These are phyloP conservation scores for Coriaria nepalensis DNA, from an alignment of 306 rosid genomes.

Conservation along the genomic window DNA sequence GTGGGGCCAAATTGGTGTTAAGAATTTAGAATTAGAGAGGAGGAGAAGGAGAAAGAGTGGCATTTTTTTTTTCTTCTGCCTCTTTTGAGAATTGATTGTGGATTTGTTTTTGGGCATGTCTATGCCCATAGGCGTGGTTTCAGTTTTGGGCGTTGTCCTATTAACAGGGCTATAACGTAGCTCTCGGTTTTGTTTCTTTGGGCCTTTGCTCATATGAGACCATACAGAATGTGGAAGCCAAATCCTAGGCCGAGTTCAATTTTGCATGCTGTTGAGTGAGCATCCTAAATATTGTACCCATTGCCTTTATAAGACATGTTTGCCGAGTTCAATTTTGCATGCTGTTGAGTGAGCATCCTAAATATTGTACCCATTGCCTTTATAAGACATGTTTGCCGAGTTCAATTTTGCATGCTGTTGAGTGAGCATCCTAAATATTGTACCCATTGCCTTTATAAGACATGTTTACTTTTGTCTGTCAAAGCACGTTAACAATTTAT, in stretches of 20 bases:
- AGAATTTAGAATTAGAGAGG: conserved; percentile 6
- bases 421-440: too few relatives aligned
- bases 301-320: too few relatives aligned
- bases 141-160: conserved; percentile 44
- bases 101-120: conserved; percentile 23
- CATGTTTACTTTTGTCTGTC: too few relatives aligned
- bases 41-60: not conserved
- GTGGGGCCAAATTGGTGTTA: conserved; percentile 19
- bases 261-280: too few relatives aligned
- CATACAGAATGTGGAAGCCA: not conserved
- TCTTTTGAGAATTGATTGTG: too few relatives aligned
- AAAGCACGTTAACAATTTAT: too few relatives aligned
- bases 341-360: too few relatives aligned
- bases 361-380: conserved; percentile 2
- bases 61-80: conserved; percentile 19
- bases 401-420: not conserved
- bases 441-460: conserved; percentile 4
- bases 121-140: conserved; percentile 20
- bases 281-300: conserved; percentile 3
- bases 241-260: not conserved
- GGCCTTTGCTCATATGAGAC: too few relatives aligned
- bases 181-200: conserved; percentile 13
- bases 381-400: too few relatives aligned
- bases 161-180: conserved; percentile 37
- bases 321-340: not conserved